Conservation (phyloP, 768 basidiomycete species). For the Russula sp. region DNA sequence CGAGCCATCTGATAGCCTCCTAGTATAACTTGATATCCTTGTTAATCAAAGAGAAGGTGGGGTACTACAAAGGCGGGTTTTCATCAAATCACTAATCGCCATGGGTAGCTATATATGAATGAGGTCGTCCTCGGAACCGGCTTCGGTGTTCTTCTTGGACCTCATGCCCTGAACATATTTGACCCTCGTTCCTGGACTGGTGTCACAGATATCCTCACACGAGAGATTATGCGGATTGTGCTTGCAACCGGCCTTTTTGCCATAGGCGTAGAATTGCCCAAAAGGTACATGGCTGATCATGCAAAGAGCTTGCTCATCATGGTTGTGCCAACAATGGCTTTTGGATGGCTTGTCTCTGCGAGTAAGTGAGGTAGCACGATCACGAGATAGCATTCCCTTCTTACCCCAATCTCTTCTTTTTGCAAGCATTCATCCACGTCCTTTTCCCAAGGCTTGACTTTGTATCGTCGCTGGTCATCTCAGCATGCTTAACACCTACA, state of each 20-base stretch:
- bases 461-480: conserved; percentile 74
- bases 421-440: conserved; percentile 51
- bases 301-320: conserved; percentile 60
- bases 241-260: conserved; percentile 91
- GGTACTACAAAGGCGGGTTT: not conserved
- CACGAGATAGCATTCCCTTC: not conserved
- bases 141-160: conserved; percentile 61
- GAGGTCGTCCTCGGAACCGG: conserved; percentile 89
- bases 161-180: conserved; percentile 62
- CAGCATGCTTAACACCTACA: conserved; percentile 88
- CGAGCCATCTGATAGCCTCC: conserved; percentile 1
- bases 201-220: conserved; percentile 54
- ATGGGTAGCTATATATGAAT: conserved; percentile 67
- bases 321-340: conserved; percentile 80
- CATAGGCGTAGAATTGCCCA: conserved; percentile 89
- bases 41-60: conserved; percentile 72
- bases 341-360: conserved; percentile 75
- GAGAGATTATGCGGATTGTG: conserved; percentile 82
- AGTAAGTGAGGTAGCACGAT: conserved; percentile 31
- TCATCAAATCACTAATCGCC: not conserved
- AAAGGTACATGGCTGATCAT: conserved; percentile 75
- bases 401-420: not conserved
- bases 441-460: conserved; percentile 68
- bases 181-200: conserved; percentile 69
- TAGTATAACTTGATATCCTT: conserved; percentile 84